Base-by-base conservation (phyloP, 495 filamentous ascomycete genomes). In the Penicillium crystallinum region DNA sequence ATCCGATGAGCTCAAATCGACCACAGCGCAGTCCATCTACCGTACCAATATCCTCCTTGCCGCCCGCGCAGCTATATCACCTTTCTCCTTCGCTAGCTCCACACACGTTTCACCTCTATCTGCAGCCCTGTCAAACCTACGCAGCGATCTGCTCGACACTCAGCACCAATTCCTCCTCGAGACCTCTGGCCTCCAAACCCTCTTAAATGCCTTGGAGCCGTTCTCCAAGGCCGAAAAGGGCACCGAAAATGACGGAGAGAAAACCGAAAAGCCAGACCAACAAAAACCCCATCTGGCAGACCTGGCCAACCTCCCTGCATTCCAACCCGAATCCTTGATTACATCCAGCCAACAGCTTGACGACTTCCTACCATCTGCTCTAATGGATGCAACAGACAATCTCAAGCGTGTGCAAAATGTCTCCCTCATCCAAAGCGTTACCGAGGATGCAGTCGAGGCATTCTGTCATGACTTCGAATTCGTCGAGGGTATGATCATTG, bases 391-490 rank as follows among this genome's bases (percentile, higher is more conserved):
- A 3, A 79, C 84, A 50, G 84, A 93, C 53, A 86, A 90, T 49
- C 66, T 98, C 38, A 86, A 85, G 56, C 73, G 77, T 11, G 69
- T 97, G 11, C 81, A 83, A 53, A 88, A 86, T 49, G 63, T 68
- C 5, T 75, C 85, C 6, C 72, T 95, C 37, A 83, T 85, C 14
- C 81, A 85, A 35, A 79, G 85, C 38, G 79, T 96, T 30, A 91
- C 86, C 2, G 87, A 92, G 58, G 83, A 89, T 59, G 92, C 91
- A 0, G 89, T 91, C 0, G 87, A 88, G 57, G 78, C 74, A 46
- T 97, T 98, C 71, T 95, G 91, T 55, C 83, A 83, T 15, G 90
- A 95, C 58, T 98, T 98, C 69, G 90, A 92, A 71, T 85, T 85
- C 52, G 78, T 97, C 4, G 93, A 98, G 69, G 85, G 73, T 15